Conservation (phyloP, 176 grass and related monocot species). For the Juncus effusus region DNA sequence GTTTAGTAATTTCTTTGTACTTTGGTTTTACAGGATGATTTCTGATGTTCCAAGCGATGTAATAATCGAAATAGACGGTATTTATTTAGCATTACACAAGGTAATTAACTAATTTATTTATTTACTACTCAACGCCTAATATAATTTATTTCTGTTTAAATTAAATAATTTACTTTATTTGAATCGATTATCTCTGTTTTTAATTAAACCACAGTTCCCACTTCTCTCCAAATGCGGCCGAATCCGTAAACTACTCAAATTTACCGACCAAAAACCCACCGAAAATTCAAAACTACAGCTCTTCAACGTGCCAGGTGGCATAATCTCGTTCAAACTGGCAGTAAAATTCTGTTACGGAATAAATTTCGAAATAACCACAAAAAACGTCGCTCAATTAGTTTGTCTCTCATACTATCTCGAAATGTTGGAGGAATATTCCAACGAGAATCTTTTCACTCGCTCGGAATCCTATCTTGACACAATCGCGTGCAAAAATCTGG, state of each 20-base stretch:
- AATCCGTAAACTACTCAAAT: conserved; percentile 46
- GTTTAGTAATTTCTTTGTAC: neutral
- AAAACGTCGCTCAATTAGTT: conserved; percentile 57
- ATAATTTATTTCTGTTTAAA: conserved; percentile 1
- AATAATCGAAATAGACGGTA: conserved; percentile 31
- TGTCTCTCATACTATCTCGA: conserved; percentile 81
- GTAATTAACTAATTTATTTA: conserved; percentile 18
- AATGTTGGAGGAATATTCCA: conserved; percentile 84
- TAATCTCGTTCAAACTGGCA: conserved; percentile 62
- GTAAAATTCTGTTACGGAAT: conserved; percentile 97
- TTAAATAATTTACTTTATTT: neutral
- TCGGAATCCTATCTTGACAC: conserved; percentile 80
- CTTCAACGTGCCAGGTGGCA: conserved; percentile 65
- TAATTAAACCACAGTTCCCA: conserved; percentile 58
- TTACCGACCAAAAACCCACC: conserved; percentile 44
- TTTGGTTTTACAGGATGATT: conserved; percentile 37
- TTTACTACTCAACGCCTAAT: neutral
- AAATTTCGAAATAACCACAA: conserved; percentile 73
- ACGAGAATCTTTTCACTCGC: conserved; percentile 72
- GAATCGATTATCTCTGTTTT: conserved; percentile 1
- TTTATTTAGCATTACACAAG: conserved; percentile 37
- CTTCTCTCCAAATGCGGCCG: conserved; percentile 77
- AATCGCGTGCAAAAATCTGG: conserved; percentile 64
- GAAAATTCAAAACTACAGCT: conserved; percentile 50
- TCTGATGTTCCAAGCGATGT: conserved; percentile 45